Base-by-base conservation (phyloP, 129 eudicot genomes). In the Cynara cardunculus region DNA sequence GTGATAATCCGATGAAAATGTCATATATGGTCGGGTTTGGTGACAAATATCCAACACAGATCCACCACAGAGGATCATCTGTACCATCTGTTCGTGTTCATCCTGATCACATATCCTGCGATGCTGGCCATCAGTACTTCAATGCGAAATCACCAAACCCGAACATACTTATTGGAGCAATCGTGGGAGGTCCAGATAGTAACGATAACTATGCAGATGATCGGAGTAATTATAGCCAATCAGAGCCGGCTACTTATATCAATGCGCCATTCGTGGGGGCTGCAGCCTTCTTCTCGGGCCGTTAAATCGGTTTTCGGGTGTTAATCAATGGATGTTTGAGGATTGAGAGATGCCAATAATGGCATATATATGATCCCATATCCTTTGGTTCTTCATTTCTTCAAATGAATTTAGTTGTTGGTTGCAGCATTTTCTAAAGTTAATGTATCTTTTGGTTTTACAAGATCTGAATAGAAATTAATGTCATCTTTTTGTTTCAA, bases 1-100 rank as follows among this genome's bases (percentile, higher is more conserved):
- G 98, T 1, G 85, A 92, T 13, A 94, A 94, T 78, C 98, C 97
- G 0, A 81, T 46, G 69, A 90, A 84, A 67, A 94, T 89, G 89
- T 94, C 97, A 1, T 94, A 94, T 49, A 94, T 94, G 97, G 97
- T 94, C 0, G 98, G 98, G 18, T 94, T 94, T 76, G 96, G 98
- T 3, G 56, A 82, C 13, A 92, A 71, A 65, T 94, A 90, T 65
- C 98, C 98, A 1, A 81, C 73, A 22, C 91, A 76, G 1, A 26
- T 94, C 49, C 98, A 94, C 85, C 98, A 94, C 64, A 83, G 98
- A 44, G 98, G 96, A 21, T 92, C 94, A 8, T 94, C 98, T 22
- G 31, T 94, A 10, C 98, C 98, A 24, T 94, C 98, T 0, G 71
- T 90, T 2, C 86, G 66, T 69, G 85, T 78, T 24, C 88, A 89